Base-by-base conservation (phyloP, 1,284 basidiomycete genomes). In the Schizopora paradoxa region DNA sequence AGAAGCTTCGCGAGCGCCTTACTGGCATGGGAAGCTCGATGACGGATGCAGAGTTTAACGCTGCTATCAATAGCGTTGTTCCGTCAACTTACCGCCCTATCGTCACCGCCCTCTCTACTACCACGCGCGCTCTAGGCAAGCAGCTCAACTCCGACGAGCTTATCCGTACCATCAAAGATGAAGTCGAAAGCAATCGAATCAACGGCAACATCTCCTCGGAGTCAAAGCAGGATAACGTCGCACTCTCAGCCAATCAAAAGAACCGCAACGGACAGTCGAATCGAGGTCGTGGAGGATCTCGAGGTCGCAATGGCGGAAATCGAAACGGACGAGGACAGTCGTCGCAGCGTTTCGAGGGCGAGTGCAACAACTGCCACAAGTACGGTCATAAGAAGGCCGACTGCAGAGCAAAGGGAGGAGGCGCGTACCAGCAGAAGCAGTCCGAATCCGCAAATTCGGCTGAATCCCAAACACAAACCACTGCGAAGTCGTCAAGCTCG, bases 371-470 rank as follows among this genome's bases (percentile, higher is more conserved):
- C 28, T 31, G 28, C 28, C 10, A 31, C 14, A 31, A 31, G 28
- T 31, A 8, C 28, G 28, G 28, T 31, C 28, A 31, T 14, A 31
- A 8, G 28, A 31, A 31, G 28, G 28, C 28, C 28, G 10, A 31
- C 10, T 31, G 29, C n/a, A 21, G 29, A 54, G 16, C 31, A 10
- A 33, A 43, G 42, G 28, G 18, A 41, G 22, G 3, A 57, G 59
- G 1, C 61, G 64, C 45, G 45, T 35, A 16, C 54, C 52, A 36
- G 23, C 28, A 1, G 53, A 61, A 55, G 52, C 47, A 48, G 5
- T 48, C 49, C 31, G 63, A 63, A 8, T 62, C 62, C 44, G 59
- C 54, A 25, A 61, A 59, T 42, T 56, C 61, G 28, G 58, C 56
- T 18, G 56, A 58, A 52, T 54, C 48, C 2, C 56, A 50, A 36